Conservation (phyloP, 164 flowering plant genomes). For the Liquidambar formosana region DNA sequence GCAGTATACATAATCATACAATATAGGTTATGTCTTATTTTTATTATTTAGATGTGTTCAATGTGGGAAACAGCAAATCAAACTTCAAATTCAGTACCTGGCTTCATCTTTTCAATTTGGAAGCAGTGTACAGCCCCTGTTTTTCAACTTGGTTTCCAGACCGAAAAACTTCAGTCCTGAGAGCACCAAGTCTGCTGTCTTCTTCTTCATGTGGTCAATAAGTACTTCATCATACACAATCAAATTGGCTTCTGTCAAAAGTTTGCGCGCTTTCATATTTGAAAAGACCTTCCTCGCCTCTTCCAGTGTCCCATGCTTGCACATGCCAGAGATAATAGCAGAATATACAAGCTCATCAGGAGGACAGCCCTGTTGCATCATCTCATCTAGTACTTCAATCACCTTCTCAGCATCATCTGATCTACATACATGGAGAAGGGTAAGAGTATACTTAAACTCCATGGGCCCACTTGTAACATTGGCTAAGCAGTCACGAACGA, state of each 20-base stretch:
- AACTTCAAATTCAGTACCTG: too few species aligned
- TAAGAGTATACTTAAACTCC: constrained; percentile 80
- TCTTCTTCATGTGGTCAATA: constrained; percentile 74
- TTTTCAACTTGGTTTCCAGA: constrained; percentile 67
- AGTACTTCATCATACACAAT: constrained; percentile 79
- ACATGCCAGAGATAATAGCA: constrained; percentile 80
- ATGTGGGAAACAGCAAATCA: too few species aligned
- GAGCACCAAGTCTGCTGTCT: constrained; percentile 69
- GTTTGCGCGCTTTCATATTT: constrained; percentile 47
- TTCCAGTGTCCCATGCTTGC: constrained; percentile 71
- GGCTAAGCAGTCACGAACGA: constrained; percentile 86
- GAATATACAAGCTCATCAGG: constrained; percentile 55
- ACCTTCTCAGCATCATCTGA: constrained; percentile 65
- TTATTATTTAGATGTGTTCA: too few species aligned
- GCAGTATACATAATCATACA: too few species aligned
- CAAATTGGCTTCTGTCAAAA: constrained; percentile 62
- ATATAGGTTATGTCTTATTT: too few species aligned
- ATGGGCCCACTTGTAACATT: constrained; percentile 67
- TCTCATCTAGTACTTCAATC: constrained; percentile 71
- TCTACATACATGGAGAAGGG: constrained; percentile 66
- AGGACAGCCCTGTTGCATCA: constrained; percentile 66
- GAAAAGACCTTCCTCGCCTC: constrained; percentile 82
- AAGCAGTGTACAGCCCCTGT: constrained; percentile 49
- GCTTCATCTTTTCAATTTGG: constrained; percentile 22
- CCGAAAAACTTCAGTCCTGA: constrained; percentile 82